Evolutionary conservation across 1,284 basidiomycete genomes (phyloP).

Genomic region (Tilletia horrida): DNA sequence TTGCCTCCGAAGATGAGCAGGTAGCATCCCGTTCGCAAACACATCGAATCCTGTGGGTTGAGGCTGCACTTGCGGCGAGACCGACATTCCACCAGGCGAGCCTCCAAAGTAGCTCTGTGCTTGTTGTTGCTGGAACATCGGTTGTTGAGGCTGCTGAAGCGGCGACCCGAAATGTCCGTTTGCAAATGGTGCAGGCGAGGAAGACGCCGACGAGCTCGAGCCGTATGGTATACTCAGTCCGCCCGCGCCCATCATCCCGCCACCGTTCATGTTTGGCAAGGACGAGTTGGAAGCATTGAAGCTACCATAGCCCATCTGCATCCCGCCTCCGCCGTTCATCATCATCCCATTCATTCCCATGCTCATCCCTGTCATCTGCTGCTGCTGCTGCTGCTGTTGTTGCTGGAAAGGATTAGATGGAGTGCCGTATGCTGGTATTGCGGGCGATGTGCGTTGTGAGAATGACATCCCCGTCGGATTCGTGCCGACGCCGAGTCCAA

Average conservation of each 20-base stretch:
- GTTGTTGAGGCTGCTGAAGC: too few species aligned
- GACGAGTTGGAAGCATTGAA: too few species aligned
- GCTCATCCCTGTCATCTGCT: too few species aligned
- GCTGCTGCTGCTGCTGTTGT: conserved; percentile 7
- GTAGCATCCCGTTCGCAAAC: conserved; percentile 15
- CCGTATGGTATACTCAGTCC: too few species aligned
- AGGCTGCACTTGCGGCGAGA: not conserved
- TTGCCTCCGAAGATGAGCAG: not conserved
- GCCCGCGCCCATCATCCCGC: too few species aligned
- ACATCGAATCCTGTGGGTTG: conserved; percentile 9
- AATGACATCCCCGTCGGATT: not conserved
- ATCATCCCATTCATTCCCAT: not conserved
- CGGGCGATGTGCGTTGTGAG: not conserved
- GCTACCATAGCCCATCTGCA: not conserved
- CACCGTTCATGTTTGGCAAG: too few species aligned
- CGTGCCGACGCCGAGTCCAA: not conserved
- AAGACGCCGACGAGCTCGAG: too few species aligned
- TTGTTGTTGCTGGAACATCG: not conserved
- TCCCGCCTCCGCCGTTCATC: not conserved
- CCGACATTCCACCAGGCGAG: not conserved
- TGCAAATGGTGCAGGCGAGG: too few species aligned
- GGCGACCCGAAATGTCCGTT: too few species aligned
- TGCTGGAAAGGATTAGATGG: conserved; percentile 4
- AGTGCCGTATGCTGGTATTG: not conserved
- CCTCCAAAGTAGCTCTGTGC: conserved; percentile 1